Base-by-base conservation (phyloP, 192 early-diverging fungal genomes). In the Fimicolochytrium jonesii region DNA sequence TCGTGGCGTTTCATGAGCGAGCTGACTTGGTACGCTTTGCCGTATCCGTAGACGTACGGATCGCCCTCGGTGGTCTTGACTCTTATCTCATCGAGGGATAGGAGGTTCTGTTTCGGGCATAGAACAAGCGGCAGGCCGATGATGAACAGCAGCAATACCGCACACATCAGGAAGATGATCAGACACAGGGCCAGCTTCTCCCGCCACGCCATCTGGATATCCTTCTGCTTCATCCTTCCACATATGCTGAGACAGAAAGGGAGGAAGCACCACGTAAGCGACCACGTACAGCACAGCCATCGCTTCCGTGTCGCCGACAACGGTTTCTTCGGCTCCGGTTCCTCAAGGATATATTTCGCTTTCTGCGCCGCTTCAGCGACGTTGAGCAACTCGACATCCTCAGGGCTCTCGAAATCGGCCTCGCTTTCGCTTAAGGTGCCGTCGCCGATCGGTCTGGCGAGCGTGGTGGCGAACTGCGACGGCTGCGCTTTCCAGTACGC, bases 151-250 rank as follows among this genome's bases (percentile, higher is more conserved):
- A 94, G 79, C n/a, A 91, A 77, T 25, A 79, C 57, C 0, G 66
- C 78, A 25, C 90, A 92, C 45, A 90, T 72, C 4, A 84, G 46
- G 34, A 86, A 71, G 44, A 92, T 90, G 51, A 95, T 68, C 33
- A 88, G 30, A 64, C 87, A 90, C n/a, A 94, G 51, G 2, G 94
- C 86, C 2, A 97, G 80, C 71, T 94, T 94, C 74, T 94, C 92
- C 45, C 92, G 80, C 92, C 92, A 94, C 17, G 92, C 92, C 85
- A 93, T 91, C 50, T 82, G 89, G 10, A 92, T 76, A 67, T 94
- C 91, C 47, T 87, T 76, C 43, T 88, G 84, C 51, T 77, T 86
- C 88, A 93, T 88, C 33, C 82, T 77, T 23, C 85, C 88, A 54
- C 82, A 71, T 22, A 59, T 61, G 3, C 62, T 58, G 20, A 90